phyloP scores from a whole-genome alignment of 2,329 filamentous ascomycete genomes.

The Alternaria arbusti region DNA sequence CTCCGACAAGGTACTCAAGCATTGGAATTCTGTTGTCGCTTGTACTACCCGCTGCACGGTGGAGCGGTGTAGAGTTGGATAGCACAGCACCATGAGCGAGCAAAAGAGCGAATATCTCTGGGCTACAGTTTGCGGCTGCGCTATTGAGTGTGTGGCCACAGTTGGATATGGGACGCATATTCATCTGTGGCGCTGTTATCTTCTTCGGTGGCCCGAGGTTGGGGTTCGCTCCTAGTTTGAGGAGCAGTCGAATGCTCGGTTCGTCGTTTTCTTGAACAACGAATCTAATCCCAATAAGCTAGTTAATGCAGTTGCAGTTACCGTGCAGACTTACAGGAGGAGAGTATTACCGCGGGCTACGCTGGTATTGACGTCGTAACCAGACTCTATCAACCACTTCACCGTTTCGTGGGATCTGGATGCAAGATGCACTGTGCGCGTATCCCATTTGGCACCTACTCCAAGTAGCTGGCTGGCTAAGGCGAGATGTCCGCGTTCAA shows the following conservation, averaged over 20 bases:
- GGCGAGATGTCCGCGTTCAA: neutral
- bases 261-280: neutral
- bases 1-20: conserved; percentile 12
- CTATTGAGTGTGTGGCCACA: neutral
- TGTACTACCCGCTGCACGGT: neutral
- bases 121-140: neutral
- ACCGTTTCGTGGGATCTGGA: neutral
- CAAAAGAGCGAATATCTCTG: neutral
- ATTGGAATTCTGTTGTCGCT: conserved; percentile 6
- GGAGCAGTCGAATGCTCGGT: neutral
- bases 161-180: neutral
- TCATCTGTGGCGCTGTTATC: neutral
- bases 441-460: neutral
- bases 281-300: neutral
- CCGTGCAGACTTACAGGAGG: neutral
- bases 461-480: neutral
- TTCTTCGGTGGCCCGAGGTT: neutral
- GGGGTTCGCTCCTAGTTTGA: neutral
- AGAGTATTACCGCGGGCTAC: neutral
- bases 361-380: neutral
- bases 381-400: neutral
- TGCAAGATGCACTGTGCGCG: neutral
- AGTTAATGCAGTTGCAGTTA: neutral
- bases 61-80: neutral
- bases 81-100: neutral